A percentile compares a stretch with the other conserved stretches of the same genome.
phyloP scores from a whole-genome alignment of 495 filamentous ascomycete genomes.

The Evernia prunastri region DNA sequence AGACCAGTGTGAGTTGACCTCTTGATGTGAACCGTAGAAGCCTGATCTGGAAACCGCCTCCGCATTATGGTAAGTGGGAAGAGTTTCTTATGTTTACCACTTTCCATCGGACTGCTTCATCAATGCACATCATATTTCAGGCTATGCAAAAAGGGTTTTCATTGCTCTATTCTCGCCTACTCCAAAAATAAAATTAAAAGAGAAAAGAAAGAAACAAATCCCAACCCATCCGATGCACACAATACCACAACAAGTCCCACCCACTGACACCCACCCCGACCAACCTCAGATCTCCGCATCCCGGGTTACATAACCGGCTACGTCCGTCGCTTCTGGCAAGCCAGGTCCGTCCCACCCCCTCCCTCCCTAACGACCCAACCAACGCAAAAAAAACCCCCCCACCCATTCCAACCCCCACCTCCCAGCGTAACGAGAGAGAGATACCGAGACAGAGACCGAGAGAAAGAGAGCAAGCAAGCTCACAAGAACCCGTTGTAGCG shows the following conservation, averaged over 20 bases:
- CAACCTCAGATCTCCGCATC: conserved; percentile 63
- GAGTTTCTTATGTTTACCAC: not conserved
- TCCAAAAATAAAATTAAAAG: too few species aligned
- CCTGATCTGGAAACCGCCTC: conserved; percentile 97
- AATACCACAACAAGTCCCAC: not conserved
- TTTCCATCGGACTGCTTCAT: not conserved
- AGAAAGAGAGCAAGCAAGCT: too few species aligned
- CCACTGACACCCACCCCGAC: not conserved
- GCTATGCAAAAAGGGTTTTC: not conserved
- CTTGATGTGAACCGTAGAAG: conserved; percentile 50
- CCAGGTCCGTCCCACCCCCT: conserved; percentile 47
- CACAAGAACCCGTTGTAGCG: conserved; percentile 93
- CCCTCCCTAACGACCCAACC: not conserved
- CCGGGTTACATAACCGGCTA: conserved; percentile 92
- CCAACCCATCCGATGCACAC: not conserved
- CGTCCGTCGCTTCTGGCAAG: conserved; percentile 93
- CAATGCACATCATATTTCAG: too few species aligned
- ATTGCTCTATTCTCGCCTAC: not conserved
- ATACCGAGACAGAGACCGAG: too few species aligned
- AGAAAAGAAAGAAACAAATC: not conserved
- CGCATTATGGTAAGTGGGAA: conserved; percentile 69
- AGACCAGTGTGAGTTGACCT: conserved; percentile 1
- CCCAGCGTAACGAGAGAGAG: too few species aligned
- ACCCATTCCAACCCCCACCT: conserved; percentile 35
- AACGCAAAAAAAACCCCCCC: not conserved